Conservation (phyloP, 768 basidiomycete species). For the Crepidotus variabilis region DNA sequence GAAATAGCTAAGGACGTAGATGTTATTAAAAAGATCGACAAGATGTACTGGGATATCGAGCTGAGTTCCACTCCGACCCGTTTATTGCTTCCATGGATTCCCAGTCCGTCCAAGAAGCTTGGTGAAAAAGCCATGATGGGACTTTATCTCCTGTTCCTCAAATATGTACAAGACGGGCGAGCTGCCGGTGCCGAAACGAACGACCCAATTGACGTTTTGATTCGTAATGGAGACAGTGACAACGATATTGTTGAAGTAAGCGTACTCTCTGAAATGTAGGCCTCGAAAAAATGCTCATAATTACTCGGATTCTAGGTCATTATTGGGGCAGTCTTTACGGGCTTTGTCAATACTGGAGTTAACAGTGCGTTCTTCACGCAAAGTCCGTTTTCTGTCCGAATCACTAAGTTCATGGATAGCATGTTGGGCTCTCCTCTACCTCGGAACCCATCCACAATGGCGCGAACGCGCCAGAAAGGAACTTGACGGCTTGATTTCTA, state of each 20-base stretch:
- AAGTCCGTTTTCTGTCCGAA: background rate
- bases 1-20: conserved; percentile 27
- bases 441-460: conserved; percentile 31
- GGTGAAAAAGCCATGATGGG: conserved; percentile 27
- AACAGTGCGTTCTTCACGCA: conserved; percentile 19
- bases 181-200: conserved; percentile 18
- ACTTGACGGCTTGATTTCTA: conserved; percentile 24
- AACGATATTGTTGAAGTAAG: conserved; percentile 23
- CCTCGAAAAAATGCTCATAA: background rate
- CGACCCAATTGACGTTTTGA: conserved; percentile 33
- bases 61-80: conserved; percentile 27
- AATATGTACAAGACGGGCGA: conserved; percentile 24
- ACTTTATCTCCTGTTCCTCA: conserved; percentile 22
- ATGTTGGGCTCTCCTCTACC: conserved; percentile 33
- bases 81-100: conserved; percentile 32
- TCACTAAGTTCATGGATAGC: conserved; percentile 14
- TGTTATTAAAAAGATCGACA: conserved; percentile 17
- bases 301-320: conserved; percentile 19
- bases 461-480: conserved; percentile 26
- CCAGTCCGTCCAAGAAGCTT: conserved; percentile 23
- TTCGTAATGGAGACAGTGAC: conserved; percentile 24
- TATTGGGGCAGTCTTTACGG: conserved; percentile 30
- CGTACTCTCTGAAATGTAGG: background rate
- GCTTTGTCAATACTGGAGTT: conserved; percentile 30
- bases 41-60: conserved; percentile 29